phyloP scores from a whole-genome alignment of 495 filamentous ascomycete genomes.

The Friedmanniomyces endolithicus region DNA sequence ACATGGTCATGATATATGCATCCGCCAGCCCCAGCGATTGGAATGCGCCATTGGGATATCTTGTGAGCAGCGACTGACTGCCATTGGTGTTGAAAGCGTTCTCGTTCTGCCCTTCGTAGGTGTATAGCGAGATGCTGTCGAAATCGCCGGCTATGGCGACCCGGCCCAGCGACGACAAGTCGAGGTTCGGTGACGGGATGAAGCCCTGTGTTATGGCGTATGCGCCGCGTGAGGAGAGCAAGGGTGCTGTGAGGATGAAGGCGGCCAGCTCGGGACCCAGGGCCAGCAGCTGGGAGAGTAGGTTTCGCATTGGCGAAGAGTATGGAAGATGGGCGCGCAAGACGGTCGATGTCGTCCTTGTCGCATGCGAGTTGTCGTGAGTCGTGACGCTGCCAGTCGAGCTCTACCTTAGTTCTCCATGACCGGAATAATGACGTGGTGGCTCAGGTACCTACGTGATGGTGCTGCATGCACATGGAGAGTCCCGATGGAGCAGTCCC shows the following conservation, averaged over 20 bases:
- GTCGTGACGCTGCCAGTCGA: not conserved
- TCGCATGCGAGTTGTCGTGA: constrained; percentile 2
- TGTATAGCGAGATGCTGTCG: constrained; percentile 76
- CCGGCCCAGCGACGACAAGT: constrained; percentile 67
- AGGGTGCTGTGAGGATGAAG: constrained; percentile 18
- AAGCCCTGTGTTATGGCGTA: constrained; percentile 58
- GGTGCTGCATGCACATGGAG: constrained; percentile 5
- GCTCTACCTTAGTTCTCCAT: not conserved
- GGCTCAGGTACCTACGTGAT: not conserved
- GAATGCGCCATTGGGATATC: constrained; percentile 77
- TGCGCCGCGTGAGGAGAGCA: constrained; percentile 25
- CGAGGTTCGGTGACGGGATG: constrained; percentile 63
- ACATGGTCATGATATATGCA: constrained; percentile 75
- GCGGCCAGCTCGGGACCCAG: constrained; percentile 18
- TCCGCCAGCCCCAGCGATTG: constrained; percentile 60
- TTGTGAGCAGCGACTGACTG: constrained; percentile 66
- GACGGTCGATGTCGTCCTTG: not conserved
- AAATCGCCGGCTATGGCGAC: constrained; percentile 87
- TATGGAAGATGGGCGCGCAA: too few species aligned
- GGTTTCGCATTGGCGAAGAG: constrained; percentile 11
- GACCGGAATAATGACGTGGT: constrained; percentile 1
- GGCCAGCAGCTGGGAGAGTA: constrained; percentile 20
- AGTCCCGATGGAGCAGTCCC: constrained; percentile 2
- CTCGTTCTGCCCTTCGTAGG: constrained; percentile 69
- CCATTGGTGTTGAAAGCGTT: constrained; percentile 54